Base-by-base conservation (phyloP, 805 yeast genomes). In the Sungouiozyma ichnusensis region DNA sequence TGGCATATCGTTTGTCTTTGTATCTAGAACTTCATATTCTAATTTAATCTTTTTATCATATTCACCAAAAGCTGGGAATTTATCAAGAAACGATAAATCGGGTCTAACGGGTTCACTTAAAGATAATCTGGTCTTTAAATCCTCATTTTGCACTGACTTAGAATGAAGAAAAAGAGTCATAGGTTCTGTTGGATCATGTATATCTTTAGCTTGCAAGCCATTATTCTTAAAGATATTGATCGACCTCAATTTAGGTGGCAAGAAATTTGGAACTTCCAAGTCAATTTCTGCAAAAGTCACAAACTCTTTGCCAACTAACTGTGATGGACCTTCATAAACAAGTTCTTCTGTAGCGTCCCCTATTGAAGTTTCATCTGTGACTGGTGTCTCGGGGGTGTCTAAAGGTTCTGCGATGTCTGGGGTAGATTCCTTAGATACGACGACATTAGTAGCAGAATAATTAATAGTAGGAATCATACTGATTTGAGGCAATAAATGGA, bases 321-420 rank as follows among this genome's bases (percentile, higher is more conserved):
- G 86, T 2, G 66, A 60, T 1, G 94, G 94, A 0, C 94, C 94
- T 57, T 79, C 80, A 50, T 69, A 77, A 0, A 37, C 48, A 33
- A 41, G 42, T 16, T 43, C 50, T 15, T 47, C 50, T 20, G 47
- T 50, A 24, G 46, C 51, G 2, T 35, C 42, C 17, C 39, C 48
- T 3, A 43, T 43, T 11, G 49, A 43, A 2, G 42, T 33, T 5
- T 33, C 41, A 18, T 41, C 39, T n/a, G 34, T 35, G 3, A 35
- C 29, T 2, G 53, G 46, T 13, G 54, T 41, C 19, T 37, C 42
- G 3, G 42, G 20, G 3, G 44, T 35, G 19, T 51, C 48, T n/a
- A 32, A 16, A 32, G 16, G 6, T 7, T 32, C 35, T 32, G 35
- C 6, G 8, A n/a, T 14, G 8, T 32, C 35, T 7, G 16, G 15